phyloP scores from a whole-genome alignment of 2,329 filamentous ascomycete species.

The Cercospora canescens region DNA sequence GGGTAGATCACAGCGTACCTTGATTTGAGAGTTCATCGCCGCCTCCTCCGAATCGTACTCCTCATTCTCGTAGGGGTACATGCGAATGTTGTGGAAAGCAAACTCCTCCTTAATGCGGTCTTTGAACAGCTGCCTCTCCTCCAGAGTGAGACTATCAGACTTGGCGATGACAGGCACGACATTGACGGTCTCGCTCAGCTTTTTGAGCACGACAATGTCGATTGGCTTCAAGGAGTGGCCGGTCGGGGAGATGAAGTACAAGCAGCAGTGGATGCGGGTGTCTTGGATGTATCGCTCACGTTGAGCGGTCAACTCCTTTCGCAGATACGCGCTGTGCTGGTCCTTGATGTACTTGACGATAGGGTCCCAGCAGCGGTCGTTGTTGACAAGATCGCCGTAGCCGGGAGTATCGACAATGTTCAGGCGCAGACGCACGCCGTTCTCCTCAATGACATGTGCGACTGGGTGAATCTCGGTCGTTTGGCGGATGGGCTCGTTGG shows the following conservation, averaged over 20 bases:
- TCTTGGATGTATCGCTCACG: conserved; percentile 99
- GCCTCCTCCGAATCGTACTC: conserved; percentile 98
- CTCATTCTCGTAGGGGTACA: conserved; percentile 99
- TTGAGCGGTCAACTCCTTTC: conserved; percentile 98
- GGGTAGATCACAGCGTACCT: conserved; percentile 63
- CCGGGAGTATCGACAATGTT: conserved; percentile 99
- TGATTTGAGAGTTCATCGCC: conserved; percentile 90
- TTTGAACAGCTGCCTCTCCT: conserved; percentile 96
- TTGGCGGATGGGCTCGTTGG: conserved; percentile 88
- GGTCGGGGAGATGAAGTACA: conserved; percentile 99
- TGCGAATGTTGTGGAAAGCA: conserved; percentile 98
- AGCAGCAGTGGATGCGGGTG: conserved; percentile 97
- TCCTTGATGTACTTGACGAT: conserved; percentile 99
- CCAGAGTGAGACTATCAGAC: conserved; percentile 90
- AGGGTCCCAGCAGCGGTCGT: conserved; percentile 99
- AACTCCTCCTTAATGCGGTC: conserved; percentile 99
- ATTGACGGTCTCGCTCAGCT: conserved; percentile 98
- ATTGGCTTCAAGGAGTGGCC: conserved; percentile 99
- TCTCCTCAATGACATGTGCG: conserved; percentile 99
- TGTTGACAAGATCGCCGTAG: conserved; percentile 98
- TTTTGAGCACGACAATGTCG: conserved; percentile 99
- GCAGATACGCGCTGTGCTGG: conserved; percentile 97
- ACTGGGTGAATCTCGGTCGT: conserved; percentile 98
- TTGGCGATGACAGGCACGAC: conserved; percentile 99
- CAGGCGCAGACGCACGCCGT: conserved; percentile 91